Conservation (phyloP, 2,329 filamentous ascomycete species). For the Periconia sp. region DNA sequence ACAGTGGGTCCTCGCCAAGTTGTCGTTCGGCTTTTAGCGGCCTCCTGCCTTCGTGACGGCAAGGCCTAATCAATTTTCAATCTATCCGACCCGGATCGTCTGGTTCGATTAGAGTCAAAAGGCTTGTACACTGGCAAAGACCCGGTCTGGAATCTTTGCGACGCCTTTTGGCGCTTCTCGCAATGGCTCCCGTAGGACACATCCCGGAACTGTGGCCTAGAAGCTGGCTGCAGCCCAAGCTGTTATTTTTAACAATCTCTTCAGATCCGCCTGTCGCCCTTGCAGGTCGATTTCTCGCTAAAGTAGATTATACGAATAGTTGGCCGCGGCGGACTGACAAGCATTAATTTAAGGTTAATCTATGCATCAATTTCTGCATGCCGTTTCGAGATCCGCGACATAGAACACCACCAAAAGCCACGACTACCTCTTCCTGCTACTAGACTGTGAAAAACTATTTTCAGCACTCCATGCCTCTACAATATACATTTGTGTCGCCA, state of each 20-base stretch:
- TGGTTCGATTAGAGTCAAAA: slow-evolving; percentile 25
- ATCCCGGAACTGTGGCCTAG: slow-evolving; percentile 12
- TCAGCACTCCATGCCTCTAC: slow-evolving; percentile 32
- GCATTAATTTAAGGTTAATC: slow-evolving; percentile 51
- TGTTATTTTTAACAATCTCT: slow-evolving; percentile 36
- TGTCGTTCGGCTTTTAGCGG: slow-evolving; percentile 15
- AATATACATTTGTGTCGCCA: slow-evolving; percentile 27
- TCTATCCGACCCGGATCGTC: slow-evolving; percentile 30
- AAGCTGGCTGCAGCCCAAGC: slow-evolving; percentile 19
- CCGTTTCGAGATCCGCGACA: slow-evolving; percentile 43
- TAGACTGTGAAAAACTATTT: slow-evolving; percentile 27
- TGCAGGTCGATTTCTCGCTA: slow-evolving; percentile 37
- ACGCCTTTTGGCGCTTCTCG: slow-evolving; percentile 13
- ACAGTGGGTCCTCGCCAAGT: slow-evolving; percentile 17
- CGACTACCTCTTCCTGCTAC: slow-evolving; percentile 21
- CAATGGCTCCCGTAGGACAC: slow-evolving; percentile 16
- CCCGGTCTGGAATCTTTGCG: slow-evolving; percentile 31
- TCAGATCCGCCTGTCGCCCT: slow-evolving; percentile 31
- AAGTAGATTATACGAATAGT: slow-evolving; percentile 31
- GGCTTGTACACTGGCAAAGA: slow-evolving; percentile 21
- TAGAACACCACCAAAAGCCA: slow-evolving; percentile 27
- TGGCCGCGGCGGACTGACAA: slow-evolving; percentile 37
- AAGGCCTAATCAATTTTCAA: slow-evolving; percentile 41
- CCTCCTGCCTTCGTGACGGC: slow-evolving; percentile 26
- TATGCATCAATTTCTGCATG: slow-evolving; percentile 42